Conservation (phyloP, 1,284 basidiomycete species). For the Meira nashicola region DNA sequence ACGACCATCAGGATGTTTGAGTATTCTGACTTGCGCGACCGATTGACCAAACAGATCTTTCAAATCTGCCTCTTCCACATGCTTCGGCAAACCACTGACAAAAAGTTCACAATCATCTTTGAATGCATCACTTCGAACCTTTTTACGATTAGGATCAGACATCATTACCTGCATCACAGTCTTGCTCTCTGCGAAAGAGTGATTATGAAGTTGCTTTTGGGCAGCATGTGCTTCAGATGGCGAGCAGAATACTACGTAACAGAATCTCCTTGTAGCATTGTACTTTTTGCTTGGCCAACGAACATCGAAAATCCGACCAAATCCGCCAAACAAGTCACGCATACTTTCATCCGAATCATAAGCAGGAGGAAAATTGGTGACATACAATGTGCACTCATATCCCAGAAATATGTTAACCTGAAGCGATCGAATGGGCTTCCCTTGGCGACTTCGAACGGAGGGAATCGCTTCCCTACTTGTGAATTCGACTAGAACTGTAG, state of each 20-base stretch:
- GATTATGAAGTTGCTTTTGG: constrained; percentile 64
- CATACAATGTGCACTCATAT: constrained; percentile 89
- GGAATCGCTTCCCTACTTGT: constrained; percentile 58
- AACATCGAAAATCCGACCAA: constrained; percentile 84
- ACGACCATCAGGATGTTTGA: constrained; percentile 66
- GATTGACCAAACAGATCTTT: constrained; percentile 67
- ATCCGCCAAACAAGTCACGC: constrained; percentile 72
- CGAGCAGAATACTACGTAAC: constrained; percentile 69
- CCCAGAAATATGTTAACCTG: constrained; percentile 80
- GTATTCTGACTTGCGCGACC: constrained; percentile 77
- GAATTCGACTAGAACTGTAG: constrained; percentile 55
- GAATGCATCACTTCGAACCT: constrained; percentile 77
- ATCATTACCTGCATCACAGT: constrained; percentile 69
- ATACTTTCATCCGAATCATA: constrained; percentile 69
- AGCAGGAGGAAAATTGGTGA: constrained; percentile 88
- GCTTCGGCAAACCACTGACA: constrained; percentile 74
- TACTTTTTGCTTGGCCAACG: constrained; percentile 98
- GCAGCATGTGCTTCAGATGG: constrained; percentile 60
- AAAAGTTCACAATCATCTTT: constrained; percentile 76
- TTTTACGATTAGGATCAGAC: constrained; percentile 83
- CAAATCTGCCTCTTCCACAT: constrained; percentile 68
- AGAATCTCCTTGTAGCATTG: constrained; percentile 82
- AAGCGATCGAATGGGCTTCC: constrained; percentile 64
- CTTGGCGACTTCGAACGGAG: constrained; percentile 83
- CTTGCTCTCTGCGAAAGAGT: no score